Conservation (phyloP, 2,329 filamentous ascomycete species). For the Sphaerulina musiva region DNA sequence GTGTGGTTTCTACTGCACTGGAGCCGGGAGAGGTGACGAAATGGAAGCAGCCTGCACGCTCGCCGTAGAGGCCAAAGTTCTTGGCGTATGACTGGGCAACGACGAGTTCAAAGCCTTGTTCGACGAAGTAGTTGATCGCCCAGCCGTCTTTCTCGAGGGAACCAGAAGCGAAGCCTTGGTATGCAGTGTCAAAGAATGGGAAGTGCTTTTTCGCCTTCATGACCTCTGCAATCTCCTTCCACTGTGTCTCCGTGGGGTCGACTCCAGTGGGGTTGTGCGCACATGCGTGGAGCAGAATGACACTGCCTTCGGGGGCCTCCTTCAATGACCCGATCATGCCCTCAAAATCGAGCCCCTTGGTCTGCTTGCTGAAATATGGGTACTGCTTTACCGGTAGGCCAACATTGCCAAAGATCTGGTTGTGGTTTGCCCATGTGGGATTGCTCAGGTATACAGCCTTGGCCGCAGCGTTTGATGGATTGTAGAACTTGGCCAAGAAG, state of each 20-base stretch:
- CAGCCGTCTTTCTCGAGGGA: slow-evolving; percentile 77
- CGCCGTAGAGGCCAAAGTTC: slow-evolving; percentile 78
- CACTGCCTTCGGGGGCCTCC: slow-evolving; percentile 67
- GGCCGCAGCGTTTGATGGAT: slow-evolving; percentile 52
- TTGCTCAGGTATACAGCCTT: slow-evolving; percentile 78
- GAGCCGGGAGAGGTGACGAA: slow-evolving; percentile 68
- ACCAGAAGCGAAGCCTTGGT: slow-evolving; percentile 95
- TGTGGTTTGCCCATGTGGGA: slow-evolving; percentile 97
- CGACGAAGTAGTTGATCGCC: slow-evolving; percentile 90
- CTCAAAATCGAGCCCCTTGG: slow-evolving; percentile 84
- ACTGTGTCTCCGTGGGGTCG: slow-evolving; percentile 88
- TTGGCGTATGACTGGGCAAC: slow-evolving; percentile 51
- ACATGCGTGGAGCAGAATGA: slow-evolving; percentile 89
- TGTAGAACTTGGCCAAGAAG: slow-evolving; percentile 90
- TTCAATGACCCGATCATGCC: slow-evolving; percentile 72
- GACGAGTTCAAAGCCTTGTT: slow-evolving; percentile 70
- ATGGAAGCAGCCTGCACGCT: slow-evolving; percentile 95
- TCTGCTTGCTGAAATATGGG: slow-evolving; percentile 87
- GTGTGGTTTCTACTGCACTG: slow-evolving; percentile 56
- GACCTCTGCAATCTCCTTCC: slow-evolving; percentile 77
- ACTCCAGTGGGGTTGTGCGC: slow-evolving; percentile 98
- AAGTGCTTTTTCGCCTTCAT: slow-evolving; percentile 77
- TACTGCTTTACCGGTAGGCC: slow-evolving; percentile 70
- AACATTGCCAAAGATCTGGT: slow-evolving; percentile 96
- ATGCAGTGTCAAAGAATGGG: slow-evolving; percentile 97